A percentile compares a stretch with the other conserved stretches of the same genome.
Evolutionary conservation across 768 basidiomycete species (phyloP).

Genomic region (Mycena sanguinolenta): DNA sequence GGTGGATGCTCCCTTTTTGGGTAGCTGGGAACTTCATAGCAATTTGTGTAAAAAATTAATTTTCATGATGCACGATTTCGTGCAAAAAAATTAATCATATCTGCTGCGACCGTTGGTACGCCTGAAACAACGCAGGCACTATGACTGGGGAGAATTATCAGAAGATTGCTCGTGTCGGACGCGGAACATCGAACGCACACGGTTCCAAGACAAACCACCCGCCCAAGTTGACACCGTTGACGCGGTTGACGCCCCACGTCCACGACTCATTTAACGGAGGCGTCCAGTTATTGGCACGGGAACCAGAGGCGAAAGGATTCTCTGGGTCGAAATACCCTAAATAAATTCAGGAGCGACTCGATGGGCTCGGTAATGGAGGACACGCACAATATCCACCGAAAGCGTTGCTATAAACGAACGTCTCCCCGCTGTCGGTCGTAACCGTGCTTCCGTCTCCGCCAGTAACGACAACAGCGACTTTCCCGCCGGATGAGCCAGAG

Average conservation of each 20-base stretch:
- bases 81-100: slow-evolving; percentile 18
- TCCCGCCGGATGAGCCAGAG: neutral
- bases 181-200: slow-evolving; percentile 10
- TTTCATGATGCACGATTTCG: too few relatives aligned
- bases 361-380: neutral
- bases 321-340: slow-evolving; percentile 59
- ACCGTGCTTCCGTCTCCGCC: slow-evolving; percentile 24
- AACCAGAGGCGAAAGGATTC: slow-evolving; percentile 64
- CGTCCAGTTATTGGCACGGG: slow-evolving; percentile 70
- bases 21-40: slow-evolving; percentile 1
- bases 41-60: too few relatives aligned
- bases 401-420: slow-evolving; percentile 13
- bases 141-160: slow-evolving; percentile 52
- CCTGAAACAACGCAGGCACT: slow-evolving; percentile 75
- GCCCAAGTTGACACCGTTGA: slow-evolving; percentile 66
- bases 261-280: slow-evolving; percentile 71
- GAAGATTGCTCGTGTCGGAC: neutral
- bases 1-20: too few relatives aligned
- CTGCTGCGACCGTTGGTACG: slow-evolving; percentile 65
- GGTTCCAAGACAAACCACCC: slow-evolving; percentile 79
- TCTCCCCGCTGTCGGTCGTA: slow-evolving; percentile 5
- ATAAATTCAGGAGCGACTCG: neutral
- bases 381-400: slow-evolving; percentile 27
- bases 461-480: neutral
- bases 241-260: slow-evolving; percentile 64